Percentiles rank a stretch among this genome's conserved stretches.
phyloP scores from a whole-genome alignment of 2,329 filamentous ascomycete species.

The Pseudonectria foliicola region DNA sequence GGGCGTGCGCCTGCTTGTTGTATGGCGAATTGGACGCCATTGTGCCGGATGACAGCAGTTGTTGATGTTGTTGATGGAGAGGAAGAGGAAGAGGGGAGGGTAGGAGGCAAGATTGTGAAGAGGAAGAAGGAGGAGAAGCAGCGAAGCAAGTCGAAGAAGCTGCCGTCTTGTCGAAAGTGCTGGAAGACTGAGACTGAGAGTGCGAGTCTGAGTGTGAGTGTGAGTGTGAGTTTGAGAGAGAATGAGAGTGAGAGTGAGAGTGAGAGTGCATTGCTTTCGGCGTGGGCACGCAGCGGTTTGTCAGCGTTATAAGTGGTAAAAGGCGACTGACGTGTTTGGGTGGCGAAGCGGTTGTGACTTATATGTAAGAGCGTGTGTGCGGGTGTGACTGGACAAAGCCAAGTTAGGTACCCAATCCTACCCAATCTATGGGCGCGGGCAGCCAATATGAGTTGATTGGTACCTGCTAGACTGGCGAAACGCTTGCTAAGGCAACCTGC shows the following conservation, averaged over 20 bases:
- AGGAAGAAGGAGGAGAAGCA: constrained; percentile 4
- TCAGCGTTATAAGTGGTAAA: constrained; percentile 24
- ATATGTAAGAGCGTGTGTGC: background rate
- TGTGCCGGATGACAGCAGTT: constrained; percentile 5
- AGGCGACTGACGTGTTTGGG: constrained; percentile 9
- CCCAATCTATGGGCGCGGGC: no score
- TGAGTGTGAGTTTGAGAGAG: no score
- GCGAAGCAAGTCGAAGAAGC: constrained; percentile 10
- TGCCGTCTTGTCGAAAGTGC: constrained; percentile 23
- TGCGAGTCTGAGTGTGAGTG: no score
- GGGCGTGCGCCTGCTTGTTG: constrained; percentile 12
- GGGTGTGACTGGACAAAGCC: background rate
- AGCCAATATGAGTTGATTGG: no score
- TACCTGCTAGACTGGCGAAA: no score
- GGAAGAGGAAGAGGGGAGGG: constrained; percentile 7
- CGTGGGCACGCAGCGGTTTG: constrained; percentile 25
- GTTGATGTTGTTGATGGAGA: constrained; percentile 8
- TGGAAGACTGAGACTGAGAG: no score
- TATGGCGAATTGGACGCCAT: constrained; percentile 20
- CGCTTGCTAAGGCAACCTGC: no score
- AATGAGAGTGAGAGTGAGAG: no score
- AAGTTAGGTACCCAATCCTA: background rate
- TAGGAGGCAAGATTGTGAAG: constrained; percentile 10
- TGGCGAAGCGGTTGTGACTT: background rate
- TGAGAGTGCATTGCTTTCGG: no score